phyloP scores from a whole-genome alignment of 495 filamentous ascomycete species.

The Talaromyces thailandensis region DNA sequence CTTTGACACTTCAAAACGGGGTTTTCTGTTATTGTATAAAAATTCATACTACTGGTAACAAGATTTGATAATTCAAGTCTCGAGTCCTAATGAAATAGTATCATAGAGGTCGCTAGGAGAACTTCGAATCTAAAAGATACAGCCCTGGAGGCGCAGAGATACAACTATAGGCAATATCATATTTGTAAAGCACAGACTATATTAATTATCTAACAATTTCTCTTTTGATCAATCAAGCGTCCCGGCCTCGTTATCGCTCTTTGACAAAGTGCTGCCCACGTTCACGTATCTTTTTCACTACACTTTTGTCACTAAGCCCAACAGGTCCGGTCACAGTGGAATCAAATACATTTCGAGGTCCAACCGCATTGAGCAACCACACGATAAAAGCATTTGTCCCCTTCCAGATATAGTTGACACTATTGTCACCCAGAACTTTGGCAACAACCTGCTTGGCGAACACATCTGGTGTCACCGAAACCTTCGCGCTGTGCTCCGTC shows the following conservation, averaged over 20 bases:
- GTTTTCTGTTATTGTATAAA: no score
- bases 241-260: not conserved
- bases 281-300: not conserved
- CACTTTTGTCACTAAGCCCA: not conserved
- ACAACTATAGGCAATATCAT: not conserved
- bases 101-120: no score
- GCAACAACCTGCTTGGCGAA: conserved; percentile 8
- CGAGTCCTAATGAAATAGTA: no score
- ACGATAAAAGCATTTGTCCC: not conserved
- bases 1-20: no score
- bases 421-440: conserved; percentile 5
- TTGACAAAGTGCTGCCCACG: not conserved
- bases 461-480: not conserved
- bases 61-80: no score
- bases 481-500: not conserved
- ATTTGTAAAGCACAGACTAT: not conserved
- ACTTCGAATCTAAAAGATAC: no score
- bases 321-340: not conserved
- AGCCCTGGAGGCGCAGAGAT: no score
- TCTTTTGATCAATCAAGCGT: not conserved
- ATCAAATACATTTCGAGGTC: not conserved
- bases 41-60: no score
- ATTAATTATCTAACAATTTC: not conserved
- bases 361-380: not conserved
- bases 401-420: not conserved